phyloP scores from a whole-genome alignment of 305 asterid genomes.

The Salvia sclarea region DNA sequence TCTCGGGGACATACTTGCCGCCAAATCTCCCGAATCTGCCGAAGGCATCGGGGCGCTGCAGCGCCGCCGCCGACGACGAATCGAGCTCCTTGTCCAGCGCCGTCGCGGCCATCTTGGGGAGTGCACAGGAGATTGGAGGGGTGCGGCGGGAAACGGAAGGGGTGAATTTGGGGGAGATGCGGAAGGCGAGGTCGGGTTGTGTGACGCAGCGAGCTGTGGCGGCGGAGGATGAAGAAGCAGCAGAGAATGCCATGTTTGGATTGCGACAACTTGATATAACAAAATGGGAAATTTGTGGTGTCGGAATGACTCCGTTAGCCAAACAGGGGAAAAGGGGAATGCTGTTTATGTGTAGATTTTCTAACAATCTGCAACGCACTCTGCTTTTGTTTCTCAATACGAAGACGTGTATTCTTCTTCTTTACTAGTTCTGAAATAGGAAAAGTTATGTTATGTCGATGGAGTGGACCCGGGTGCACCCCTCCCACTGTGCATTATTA shows the following conservation, averaged over 20 bases:
- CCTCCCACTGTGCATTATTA: no score
- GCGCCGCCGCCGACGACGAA: constrained; percentile 35
- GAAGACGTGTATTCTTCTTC: no score
- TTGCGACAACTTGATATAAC: neutral
- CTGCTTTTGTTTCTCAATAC: neutral
- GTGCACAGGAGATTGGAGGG: constrained; percentile 36
- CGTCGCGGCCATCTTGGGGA: constrained; percentile 43
- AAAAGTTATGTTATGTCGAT: no score
- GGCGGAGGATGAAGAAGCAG: constrained; percentile 38
- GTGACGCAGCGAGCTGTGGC: constrained; percentile 34
- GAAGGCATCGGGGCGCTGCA: constrained; percentile 74
- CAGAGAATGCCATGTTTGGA: constrained; percentile 59
- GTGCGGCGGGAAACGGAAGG: constrained; percentile 21
- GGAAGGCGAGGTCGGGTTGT: constrained; percentile 42
- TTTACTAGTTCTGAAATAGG: no score
- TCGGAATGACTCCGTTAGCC: neutral
- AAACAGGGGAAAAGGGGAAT: neutral
- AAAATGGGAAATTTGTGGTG: neutral
- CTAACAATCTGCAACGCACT: neutral
- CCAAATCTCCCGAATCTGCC: constrained; percentile 89
- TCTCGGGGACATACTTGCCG: constrained; percentile 90
- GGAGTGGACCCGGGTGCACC: no score
- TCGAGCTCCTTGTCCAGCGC: constrained; percentile 41
- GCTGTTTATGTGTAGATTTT: neutral
- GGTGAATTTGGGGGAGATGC: constrained; percentile 27